phyloP scores from a whole-genome alignment of 352 stramenopile species.

The Phytophthora europaea region DNA sequence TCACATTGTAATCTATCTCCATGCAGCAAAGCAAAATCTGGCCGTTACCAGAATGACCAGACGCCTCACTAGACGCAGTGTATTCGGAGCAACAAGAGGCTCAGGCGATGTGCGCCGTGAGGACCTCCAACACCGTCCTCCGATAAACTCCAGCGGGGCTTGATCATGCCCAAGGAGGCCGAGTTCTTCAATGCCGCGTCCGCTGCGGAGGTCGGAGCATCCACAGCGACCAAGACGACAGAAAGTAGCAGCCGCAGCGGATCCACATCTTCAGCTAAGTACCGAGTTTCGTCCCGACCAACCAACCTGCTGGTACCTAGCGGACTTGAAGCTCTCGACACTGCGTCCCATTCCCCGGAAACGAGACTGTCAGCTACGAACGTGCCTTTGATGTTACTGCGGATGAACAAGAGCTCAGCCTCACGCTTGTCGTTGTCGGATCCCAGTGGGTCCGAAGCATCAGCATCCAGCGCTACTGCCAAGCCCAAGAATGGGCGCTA shows the following conservation, averaged over 20 bases:
- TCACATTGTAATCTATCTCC: not conserved
- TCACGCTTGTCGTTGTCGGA: slow-evolving; percentile 18
- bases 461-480: not conserved
- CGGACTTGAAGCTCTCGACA: slow-evolving; percentile 5
- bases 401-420: slow-evolving; percentile 40
- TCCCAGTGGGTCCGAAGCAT: slow-evolving; percentile 4
- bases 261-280: slow-evolving; percentile 29
- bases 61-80: not conserved
- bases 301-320: slow-evolving; percentile 9
- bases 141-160: slow-evolving; percentile 11
- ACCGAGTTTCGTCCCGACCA: slow-evolving; percentile 28
- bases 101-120: slow-evolving; percentile 17
- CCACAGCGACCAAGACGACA: slow-evolving; percentile 1
- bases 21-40: not conserved
- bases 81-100: not conserved
- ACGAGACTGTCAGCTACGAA: slow-evolving; percentile 23
- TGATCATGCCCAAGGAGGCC: slow-evolving; percentile 30
- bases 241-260: slow-evolving; percentile 5
- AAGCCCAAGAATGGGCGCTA: slow-evolving; percentile 30
- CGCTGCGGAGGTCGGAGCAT: slow-evolving; percentile 1
- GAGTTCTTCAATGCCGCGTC: slow-evolving; percentile 32
- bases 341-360: slow-evolving; percentile 8
- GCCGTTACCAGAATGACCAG: slow-evolving; percentile 32
- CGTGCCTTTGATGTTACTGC: slow-evolving; percentile 30
- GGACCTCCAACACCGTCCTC: not conserved